A percentile compares a stretch with the other conserved stretches of the same genome.
These are phyloP conservation scores for Boletellus sp. DNA, from an alignment of 1,284 basidiomycete genomes.

Conservation along the genomic window DNA sequence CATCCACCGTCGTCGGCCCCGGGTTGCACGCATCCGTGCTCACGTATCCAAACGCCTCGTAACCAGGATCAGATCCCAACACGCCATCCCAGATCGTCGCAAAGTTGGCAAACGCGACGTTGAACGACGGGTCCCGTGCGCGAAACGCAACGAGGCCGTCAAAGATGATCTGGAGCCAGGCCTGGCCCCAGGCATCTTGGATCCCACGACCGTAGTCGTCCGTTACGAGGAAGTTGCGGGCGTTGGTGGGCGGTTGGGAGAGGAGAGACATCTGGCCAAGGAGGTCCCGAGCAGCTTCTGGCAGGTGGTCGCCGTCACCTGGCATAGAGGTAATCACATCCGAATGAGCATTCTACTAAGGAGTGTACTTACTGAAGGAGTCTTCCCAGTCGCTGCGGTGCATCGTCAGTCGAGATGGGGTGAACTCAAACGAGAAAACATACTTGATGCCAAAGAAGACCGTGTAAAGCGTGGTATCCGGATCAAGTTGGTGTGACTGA, in stretches of 20 bases:
- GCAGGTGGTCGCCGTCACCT: conserved; percentile 33
- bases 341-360: not conserved
- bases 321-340: not conserved
- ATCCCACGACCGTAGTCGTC: conserved; percentile 47
- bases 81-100: conserved; percentile 45
- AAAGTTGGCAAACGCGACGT: conserved; percentile 45
- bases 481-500: conserved; percentile 26
- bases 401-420: conserved; percentile 9
- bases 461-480: conserved; percentile 32
- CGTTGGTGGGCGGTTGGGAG: conserved; percentile 40
- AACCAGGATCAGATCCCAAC: conserved; percentile 39
- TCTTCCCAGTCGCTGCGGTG: conserved; percentile 29
- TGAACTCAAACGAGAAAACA: conserved; percentile 5
- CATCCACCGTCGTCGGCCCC: conserved; percentile 29
- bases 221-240: conserved; percentile 43
- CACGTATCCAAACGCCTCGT: conserved; percentile 45
- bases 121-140: conserved; percentile 24
- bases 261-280: conserved; percentile 38
- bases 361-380: conserved; percentile 20
- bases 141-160: conserved; percentile 32
- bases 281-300: conserved; percentile 35
- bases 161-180: conserved; percentile 42
- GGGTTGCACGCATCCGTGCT: conserved; percentile 37
- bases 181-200: conserved; percentile 37
- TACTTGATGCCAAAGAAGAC: conserved; percentile 41